These are phyloP conservation scores for Psophocarpus tetragonolobus DNA, from an alignment of 306 rosid genomes.

Conservation along the genomic window DNA sequence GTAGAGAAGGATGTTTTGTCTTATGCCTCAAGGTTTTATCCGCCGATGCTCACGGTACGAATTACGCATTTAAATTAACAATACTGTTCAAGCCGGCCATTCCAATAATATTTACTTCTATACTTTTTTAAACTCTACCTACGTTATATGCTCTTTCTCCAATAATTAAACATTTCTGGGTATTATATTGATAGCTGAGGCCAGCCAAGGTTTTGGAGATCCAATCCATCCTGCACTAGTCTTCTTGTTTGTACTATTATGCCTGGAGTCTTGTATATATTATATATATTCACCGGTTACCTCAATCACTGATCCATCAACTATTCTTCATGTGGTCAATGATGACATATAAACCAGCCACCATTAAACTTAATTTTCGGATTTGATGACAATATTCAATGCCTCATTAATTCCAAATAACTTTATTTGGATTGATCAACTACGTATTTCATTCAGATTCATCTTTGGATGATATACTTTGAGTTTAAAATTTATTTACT, in stretches of 20 bases:
- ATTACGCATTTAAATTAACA: background rate
- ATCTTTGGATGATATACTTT: no score
- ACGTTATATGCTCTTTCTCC: no score
- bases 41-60: background rate
- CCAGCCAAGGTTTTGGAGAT: background rate
- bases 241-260: background rate
- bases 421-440: no score
- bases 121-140: no score
- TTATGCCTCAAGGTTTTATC: slow-evolving; percentile 25
- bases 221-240: background rate
- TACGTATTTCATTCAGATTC: no score
- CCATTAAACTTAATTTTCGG: background rate
- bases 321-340: background rate
- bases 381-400: background rate
- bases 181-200: no score
- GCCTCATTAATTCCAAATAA: no score
- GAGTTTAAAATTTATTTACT: no score
- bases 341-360: background rate
- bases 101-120: slow-evolving; percentile 8
- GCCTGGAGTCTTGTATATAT: slow-evolving; percentile 13
- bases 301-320: background rate
- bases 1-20: slow-evolving; percentile 25
- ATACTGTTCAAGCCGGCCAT: slow-evolving; percentile 37
- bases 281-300: no score
- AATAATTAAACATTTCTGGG: no score